Conservation (phyloP, 176 grass and related monocot species). For the Aegilops sharonensis region DNA sequence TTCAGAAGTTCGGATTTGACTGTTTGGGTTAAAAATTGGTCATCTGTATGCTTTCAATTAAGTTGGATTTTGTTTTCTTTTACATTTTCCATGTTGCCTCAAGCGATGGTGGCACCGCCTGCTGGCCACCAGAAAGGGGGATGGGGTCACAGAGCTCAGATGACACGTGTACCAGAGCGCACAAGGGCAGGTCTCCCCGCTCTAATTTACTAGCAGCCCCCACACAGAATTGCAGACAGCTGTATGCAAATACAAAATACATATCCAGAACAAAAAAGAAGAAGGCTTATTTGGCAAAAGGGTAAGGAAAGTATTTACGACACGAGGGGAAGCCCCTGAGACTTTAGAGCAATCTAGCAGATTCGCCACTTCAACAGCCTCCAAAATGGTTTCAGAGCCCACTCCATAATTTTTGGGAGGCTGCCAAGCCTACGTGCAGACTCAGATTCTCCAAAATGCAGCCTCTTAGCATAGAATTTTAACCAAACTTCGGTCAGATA, state of each 20-base stretch:
- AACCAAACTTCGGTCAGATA: no score
- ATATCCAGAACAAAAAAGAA: neutral
- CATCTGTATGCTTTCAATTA: neutral
- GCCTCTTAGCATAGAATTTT: no score
- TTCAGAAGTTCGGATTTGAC: neutral
- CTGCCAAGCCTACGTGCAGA: no score
- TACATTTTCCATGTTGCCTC: neutral
- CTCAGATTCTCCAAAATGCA: no score
- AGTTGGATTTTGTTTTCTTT: neutral
- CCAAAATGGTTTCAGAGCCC: no score
- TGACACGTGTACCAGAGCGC: neutral
- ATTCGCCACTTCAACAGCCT: no score
- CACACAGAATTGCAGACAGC: slow-evolving; percentile 4
- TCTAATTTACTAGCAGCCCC: neutral
- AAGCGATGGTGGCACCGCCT: neutral
- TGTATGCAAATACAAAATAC: neutral
- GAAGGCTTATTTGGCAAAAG: neutral
- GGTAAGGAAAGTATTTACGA: neutral
- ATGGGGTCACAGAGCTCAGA: neutral
- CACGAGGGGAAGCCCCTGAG: neutral
- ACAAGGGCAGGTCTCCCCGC: neutral
- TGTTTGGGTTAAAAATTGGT: neutral
- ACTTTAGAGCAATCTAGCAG: no score
- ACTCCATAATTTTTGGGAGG: no score
- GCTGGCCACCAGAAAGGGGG: neutral